phyloP scores from a whole-genome alignment of 441 rosid genomes.

The Erodium chrysanthum region DNA sequence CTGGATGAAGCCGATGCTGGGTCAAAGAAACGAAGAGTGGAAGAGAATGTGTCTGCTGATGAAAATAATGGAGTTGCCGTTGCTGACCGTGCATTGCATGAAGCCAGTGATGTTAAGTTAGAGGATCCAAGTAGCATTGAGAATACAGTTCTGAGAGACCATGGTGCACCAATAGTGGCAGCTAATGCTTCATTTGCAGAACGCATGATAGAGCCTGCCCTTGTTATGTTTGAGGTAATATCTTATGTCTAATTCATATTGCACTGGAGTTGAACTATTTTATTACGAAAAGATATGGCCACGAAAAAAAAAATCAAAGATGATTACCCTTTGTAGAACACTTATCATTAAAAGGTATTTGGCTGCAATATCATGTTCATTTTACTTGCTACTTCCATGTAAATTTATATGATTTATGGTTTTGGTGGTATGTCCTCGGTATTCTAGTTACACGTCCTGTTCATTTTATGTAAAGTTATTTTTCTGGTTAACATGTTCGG shows the following conservation, averaged over 20 bases:
- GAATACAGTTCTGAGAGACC: slow-evolving; percentile 35
- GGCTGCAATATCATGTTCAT: neutral
- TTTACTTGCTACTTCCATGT: neutral
- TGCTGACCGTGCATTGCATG: slow-evolving; percentile 39
- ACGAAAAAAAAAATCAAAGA: neutral
- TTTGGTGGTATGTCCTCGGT: neutral
- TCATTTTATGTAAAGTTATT: neutral
- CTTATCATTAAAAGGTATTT: neutral
- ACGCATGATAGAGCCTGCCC: slow-evolving; percentile 79
- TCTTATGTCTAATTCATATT: neutral
- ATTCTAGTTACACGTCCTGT: neutral
- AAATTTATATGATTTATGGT: neutral
- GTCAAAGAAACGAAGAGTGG: slow-evolving; percentile 54
- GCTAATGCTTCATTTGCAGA: slow-evolving; percentile 75
- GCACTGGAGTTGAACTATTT: neutral
- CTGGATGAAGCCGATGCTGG: slow-evolving; percentile 43
- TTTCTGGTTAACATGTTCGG: neutral
- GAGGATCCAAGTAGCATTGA: slow-evolving; percentile 38
- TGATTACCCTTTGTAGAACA: neutral
- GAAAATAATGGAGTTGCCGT: slow-evolving; percentile 37
- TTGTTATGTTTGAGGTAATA: slow-evolving; percentile 89
- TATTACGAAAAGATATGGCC: neutral
- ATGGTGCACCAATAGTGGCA: slow-evolving; percentile 35
- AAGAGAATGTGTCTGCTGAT: slow-evolving; percentile 39
- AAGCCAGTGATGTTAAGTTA: slow-evolving; percentile 39